Evolutionary conservation across 257 asterid genomes (phyloP).

Genomic region (Nyctanthes arbortristis): DNA sequence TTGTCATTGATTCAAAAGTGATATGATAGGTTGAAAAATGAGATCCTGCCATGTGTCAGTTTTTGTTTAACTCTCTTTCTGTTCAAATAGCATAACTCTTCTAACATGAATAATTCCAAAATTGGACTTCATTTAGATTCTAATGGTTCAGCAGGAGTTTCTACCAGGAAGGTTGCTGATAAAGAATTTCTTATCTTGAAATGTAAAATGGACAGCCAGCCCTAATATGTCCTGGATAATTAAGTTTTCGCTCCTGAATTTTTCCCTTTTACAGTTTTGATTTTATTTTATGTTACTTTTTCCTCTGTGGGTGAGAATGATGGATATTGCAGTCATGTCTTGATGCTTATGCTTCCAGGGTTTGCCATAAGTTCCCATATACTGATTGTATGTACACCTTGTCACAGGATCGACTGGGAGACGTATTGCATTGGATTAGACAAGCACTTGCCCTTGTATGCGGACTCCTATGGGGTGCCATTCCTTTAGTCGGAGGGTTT

Average conservation of each 20-base stretch:
- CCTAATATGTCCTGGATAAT: not conserved
- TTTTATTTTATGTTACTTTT: not conserved
- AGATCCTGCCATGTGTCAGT: too few species aligned
- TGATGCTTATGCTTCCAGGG: not conserved
- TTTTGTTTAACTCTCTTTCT: too few species aligned
- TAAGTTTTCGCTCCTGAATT: not conserved
- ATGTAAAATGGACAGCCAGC: not conserved
- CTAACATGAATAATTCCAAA: too few species aligned
- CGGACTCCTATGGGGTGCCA: slow-evolving; percentile 89
- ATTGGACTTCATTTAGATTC: not conserved
- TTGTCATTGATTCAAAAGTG: too few species aligned
- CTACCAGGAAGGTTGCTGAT: not conserved
- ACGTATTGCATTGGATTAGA: slow-evolving; percentile 91
- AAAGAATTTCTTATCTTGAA: not conserved
- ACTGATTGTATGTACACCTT: slow-evolving; percentile 25
- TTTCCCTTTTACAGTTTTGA: not conserved
- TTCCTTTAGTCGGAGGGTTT: slow-evolving; percentile 90
- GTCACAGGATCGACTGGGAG: slow-evolving; percentile 90
- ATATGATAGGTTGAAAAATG: too few species aligned
- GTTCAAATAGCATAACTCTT: too few species aligned
- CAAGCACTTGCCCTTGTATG: slow-evolving; percentile 75
- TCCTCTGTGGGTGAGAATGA: not conserved
- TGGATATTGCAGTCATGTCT: not conserved
- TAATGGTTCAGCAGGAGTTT: not conserved
- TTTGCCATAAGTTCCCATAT: slow-evolving; percentile 3